Evolutionary conservation across 1,284 basidiomycete species (phyloP), one percentile per base, ranked within the genome.

Genomic region (Leccinum solheimii): DNA sequence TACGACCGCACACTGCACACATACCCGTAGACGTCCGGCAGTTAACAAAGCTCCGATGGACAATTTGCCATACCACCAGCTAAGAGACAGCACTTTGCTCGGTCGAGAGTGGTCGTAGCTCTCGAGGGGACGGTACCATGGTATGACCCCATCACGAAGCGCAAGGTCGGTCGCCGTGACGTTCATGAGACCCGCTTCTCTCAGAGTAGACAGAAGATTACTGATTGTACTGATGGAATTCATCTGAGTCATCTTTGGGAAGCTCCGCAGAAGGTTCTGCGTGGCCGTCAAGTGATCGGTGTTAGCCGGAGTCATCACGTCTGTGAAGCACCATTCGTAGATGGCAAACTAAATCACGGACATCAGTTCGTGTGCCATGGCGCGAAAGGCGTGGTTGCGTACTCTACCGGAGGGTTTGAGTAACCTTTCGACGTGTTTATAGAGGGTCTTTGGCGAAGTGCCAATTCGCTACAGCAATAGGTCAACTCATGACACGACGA

Each of bases 241-340:
- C 11, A 14, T 30, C 57, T 56, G 57, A 9, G 45, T 53, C 16
- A 1, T 26, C 19, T 56, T 64, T 13, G 58, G 63, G 14, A 62
- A 56, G 52, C 58, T 50, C 6, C 11, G 16, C 30, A 56, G 21
- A 8, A 65, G 58, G 34, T 62, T 54, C 16, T 56, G 64, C 5
- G 45, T 53, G 4, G 59, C 64, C 9, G 3, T 38, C 26, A 26
- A 45, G 30, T 62, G 63, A 14, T 62, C 56, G 6, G 38, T 14
- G 26, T 64, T 63, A 19, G 51, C 49, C 5, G 13, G 48, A 19
- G 58, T 48, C 63, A 64, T 63, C 19, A 27, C 32, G 11, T 64
- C 55, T 3, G 63, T 62, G 45, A 64, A 57, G 32, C 63, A 62
- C 64, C 63, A 64, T 48, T 64, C 63, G 21, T 64, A 64, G 14